Base-by-base conservation (phyloP, 257 asterid species). In the Rehmannia glutinosa region DNA sequence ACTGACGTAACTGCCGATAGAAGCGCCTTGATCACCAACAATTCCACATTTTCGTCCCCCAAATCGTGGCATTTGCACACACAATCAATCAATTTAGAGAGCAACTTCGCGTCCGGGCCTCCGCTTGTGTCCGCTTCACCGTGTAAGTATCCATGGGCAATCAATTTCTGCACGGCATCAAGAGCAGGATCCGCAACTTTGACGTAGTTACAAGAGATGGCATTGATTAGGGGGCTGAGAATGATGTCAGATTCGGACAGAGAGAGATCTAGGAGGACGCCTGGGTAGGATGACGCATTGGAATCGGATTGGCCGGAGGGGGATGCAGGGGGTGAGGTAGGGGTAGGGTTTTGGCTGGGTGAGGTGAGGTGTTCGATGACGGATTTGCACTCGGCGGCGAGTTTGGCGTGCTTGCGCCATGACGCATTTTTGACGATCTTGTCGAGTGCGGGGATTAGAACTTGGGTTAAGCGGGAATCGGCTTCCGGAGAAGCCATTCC, bases 401-500 rank as follows among this genome's bases (percentile, higher is more conserved):
- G 92, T 75, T 88, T 94, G 36, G 97, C 77, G 77, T 91, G 99
- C 80, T 94, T 94, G 46, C 97, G 90, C 99, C 99, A 94, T 0
- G 97, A 88, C 12, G 93, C 96, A 62, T 81, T 88, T 70, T 94
- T 94, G 27, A 77, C 72, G 70, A 94, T 91, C 84, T 94, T 94
- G 23, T 94, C 99, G 69, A 91, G 81, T 59, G 97, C 90, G 24
- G 97, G 96, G 77, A 87, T 30, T 2, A 94, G 74, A 69, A 88
- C 81, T 79, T 72, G 86, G 46, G 35, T 73, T 25, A 94, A 78
- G 75, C 97, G 99, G 92, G 99, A 90, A 88, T 90, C 95, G 84
- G 87, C 95, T 78, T 90, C 97, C 84, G 82, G 41, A 62, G 98
- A 89, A 85, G 95, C 98, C 97, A 87, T 90, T 84, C 92, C 95